Base-by-base conservation (phyloP, 139 green algal species). In the Choricystis sp. region DNA sequence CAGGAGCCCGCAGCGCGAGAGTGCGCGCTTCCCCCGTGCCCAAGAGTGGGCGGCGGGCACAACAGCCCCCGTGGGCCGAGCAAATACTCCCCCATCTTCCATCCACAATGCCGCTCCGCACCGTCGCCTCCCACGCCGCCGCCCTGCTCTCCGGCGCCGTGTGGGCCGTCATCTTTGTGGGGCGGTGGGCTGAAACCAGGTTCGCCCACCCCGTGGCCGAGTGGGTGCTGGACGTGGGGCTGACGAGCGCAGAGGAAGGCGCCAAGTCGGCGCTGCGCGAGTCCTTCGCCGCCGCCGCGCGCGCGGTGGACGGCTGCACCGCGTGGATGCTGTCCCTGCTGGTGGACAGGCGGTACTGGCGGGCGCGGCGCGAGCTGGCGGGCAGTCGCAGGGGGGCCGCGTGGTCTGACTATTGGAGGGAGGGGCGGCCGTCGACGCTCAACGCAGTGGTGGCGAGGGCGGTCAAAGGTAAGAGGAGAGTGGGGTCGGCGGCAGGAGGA, bases 191-290 rank as follows among this genome's bases (percentile, higher is more conserved):
- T 26, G 62, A 74, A 20, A 26, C 31, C 14, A 23, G 19, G 9
- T 69, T 74, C 57, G 19, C 69, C 22, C 29, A 68, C 2, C 63
- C 59, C 23, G 9, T 72, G 16, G 74, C 67, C 2, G 64, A 76
- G 2, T 79, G 69, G 69, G 72, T 62, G n/a, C 26, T 78, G 1
- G 68, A 78, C 14, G 69, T 56, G 9, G 66, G 84, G 25, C 26
- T 84, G 29, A 74, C 31, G 9, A 71, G 59, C 3, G 72, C 57
- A 60, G 80, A 86, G 61, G 80, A 86, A 71, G 66, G 62, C 19
- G 23, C 67, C 19, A 86, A 86, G 70, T 70, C 72, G 0, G 49
- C 75, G 2, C 57, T 84, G 2, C 60, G 77, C 0, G 80, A 86
- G 59, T 21, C 24, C 5, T 81, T 83, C 27, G 31, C 58, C 0